Base-by-base conservation (phyloP, 805 yeast species). In the Kuraishia capsulata region DNA sequence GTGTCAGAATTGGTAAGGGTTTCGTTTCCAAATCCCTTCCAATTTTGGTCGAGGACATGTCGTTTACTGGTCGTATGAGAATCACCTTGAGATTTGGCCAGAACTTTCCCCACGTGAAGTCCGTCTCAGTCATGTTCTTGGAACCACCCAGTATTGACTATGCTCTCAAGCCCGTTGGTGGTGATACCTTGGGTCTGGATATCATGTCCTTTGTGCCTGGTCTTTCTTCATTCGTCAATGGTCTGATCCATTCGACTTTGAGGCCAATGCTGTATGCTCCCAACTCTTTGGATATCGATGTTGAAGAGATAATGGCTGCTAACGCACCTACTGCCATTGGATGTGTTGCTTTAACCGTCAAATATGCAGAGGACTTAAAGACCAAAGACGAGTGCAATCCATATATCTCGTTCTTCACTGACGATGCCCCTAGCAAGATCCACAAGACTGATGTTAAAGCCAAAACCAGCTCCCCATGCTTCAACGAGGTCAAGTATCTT, bases 181-280 rank as follows among this genome's bases (percentile, higher is more conserved):
- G 94, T 62, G 90, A 84, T 54, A 79, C 89, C n/a, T 69, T 84
- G 43, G 95, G 95, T 44, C 53, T 84, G 33, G 95, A 84, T 61
- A 73, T 84, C 48, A 84, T 84, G 94, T 78, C 89, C 3, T 69
- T 83, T 48, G 71, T 84, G 45, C 95, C 95, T 3, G 92, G 92
- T 44, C 72, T 84, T 52, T 71, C 85, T 19, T 65, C 77, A 3
- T 78, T 83, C 51, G 88, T 84, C 39, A 82, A 79, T 44, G 67
- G 71, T 18, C 67, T 80, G 55, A 76, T 84, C 52, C 81, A 84
- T 57, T 62, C 83, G 36, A 80, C 64, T 46, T 76, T 78, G 50
- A 78, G 83, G 32, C 92, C 90, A 32, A 76, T 82, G 78, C 58
- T 84, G 42, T 83, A 83, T 54, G 88, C 89, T 8, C 95, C 95